Evolutionary conservation across 768 basidiomycete genomes (phyloP), one percentile per base, ranked within the genome.

Genomic region (Trametes maxima): DNA sequence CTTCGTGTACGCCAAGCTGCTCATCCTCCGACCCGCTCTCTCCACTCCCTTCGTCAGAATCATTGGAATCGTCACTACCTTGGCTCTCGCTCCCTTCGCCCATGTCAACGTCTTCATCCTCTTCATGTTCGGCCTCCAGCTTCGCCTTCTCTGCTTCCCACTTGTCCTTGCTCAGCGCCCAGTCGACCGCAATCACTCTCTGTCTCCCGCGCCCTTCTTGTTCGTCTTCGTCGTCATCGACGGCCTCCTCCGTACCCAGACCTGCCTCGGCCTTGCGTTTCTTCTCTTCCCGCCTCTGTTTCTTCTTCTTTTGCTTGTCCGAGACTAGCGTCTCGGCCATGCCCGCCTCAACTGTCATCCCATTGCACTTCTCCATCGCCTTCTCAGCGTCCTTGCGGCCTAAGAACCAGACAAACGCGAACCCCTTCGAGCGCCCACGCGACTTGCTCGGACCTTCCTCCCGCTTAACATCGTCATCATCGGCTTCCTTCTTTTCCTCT

Each of bases 331-430:
- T 69, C 60, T 81, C 78, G 0, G 87, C 87, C 47, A 84, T 78
- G 3, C 90, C 91, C 25, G 85, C 82, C 21, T 82, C 79, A 17
- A 94, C 76, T 11, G 79, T 81, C 71, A 83, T 86, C 17, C 91
- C 92, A 68, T 96, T 96, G 63, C 91, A 86, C 13, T 79, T 85
- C 67, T 86, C 86, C 59, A 96, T 79, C 0, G 94, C 95, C 53
- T 79, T 78, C 71, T 95, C 90, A 10, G 94, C 95, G 68, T 95
- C 91, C 59, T 88, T 88, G 71, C 84, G 87, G 69, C 85, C 86
- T 65, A 94, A 73, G 85, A 93, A 94, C 93, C 94, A 96, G 11
- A 98, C 87, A 68, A 98, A 98, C 0, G 94, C 96, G 66, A 96
- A 98, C 0, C 95, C 94, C 66, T 89, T 88, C 44, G 83, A 78